Evolutionary conservation across 257 asterid species (phyloP).

Genomic region (Solanum lignicaule): DNA sequence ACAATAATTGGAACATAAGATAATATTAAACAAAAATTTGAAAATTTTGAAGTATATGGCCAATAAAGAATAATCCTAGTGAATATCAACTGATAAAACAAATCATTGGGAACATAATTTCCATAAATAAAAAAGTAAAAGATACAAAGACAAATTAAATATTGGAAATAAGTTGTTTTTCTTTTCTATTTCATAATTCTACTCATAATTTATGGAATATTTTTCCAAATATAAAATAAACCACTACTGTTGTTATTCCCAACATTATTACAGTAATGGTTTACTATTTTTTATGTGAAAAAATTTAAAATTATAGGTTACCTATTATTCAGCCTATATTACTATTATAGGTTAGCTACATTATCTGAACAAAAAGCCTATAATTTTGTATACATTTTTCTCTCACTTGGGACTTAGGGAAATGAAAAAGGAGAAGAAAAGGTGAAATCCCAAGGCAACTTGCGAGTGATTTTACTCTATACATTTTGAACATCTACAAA

Average conservation of each 20-base stretch:
- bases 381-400: not conserved
- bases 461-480: not conserved
- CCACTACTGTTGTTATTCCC: not conserved
- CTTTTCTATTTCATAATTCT: not conserved
- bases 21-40: not conserved
- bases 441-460: not conserved
- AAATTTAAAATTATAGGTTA: not conserved
- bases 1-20: not conserved
- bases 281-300: not conserved
- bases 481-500: not conserved
- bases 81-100: not conserved
- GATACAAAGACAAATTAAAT: not conserved
- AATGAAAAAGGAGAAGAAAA: not conserved
- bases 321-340: not conserved
- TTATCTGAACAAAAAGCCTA: not conserved
- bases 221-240: not conserved
- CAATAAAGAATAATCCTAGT: not conserved
- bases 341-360: not conserved
- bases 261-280: not conserved
- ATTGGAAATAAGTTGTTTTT: not conserved
- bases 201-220: not conserved
- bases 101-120: not conserved
- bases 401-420: not conserved
- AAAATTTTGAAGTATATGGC: not conserved
- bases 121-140: not conserved